phyloP scores from a whole-genome alignment of 371 early-diverging fungal genomes.

The Sporodiniella umbellata region DNA sequence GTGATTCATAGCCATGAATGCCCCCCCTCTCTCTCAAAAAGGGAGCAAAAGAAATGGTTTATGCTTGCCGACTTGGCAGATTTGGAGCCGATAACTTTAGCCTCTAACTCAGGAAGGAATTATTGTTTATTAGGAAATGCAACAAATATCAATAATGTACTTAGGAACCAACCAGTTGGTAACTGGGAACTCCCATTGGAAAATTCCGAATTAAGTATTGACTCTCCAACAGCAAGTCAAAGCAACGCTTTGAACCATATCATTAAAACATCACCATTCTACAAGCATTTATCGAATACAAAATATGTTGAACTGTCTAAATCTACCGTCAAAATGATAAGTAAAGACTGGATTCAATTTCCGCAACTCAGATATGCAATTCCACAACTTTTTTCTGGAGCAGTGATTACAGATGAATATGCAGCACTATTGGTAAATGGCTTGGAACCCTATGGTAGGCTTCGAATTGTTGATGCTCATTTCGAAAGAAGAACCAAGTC shows the following conservation, averaged over 20 bases:
- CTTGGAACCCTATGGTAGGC: slow-evolving; percentile 12
- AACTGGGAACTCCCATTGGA: slow-evolving; percentile 16
- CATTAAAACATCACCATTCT: slow-evolving; percentile 8
- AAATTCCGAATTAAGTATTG: slow-evolving; percentile 3
- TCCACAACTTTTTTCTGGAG: slow-evolving; percentile 14
- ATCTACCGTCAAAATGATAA: slow-evolving; percentile 7
- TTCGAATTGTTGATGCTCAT: slow-evolving; percentile 5
- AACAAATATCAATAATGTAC: slow-evolving; percentile 14
- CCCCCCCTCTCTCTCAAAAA: slow-evolving; percentile 16
- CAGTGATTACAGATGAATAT: slow-evolving; percentile 6
- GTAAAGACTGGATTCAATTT: slow-evolving; percentile 12
- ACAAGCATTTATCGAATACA: background rate
- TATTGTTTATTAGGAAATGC: slow-evolving; percentile 14
- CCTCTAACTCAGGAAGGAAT: slow-evolving; percentile 12
- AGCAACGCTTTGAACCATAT: slow-evolving; percentile 9
- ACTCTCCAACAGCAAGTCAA: slow-evolving; percentile 8
- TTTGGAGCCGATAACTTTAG: slow-evolving; percentile 12
- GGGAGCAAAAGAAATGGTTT: slow-evolving; percentile 11
- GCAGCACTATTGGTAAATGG: slow-evolving; percentile 13
- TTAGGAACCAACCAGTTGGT: slow-evolving; percentile 10
- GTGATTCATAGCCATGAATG: slow-evolving; percentile 8
- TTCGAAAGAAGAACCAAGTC: slow-evolving; percentile 12
- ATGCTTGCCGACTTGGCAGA: slow-evolving; percentile 15
- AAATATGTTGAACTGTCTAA: slow-evolving; percentile 16
- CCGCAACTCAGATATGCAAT: slow-evolving; percentile 12